A percentile compares a stretch with the other conserved stretches of the same genome.
phyloP scores from a whole-genome alignment of 257 asterid genomes.

The Scutellaria minor region DNA sequence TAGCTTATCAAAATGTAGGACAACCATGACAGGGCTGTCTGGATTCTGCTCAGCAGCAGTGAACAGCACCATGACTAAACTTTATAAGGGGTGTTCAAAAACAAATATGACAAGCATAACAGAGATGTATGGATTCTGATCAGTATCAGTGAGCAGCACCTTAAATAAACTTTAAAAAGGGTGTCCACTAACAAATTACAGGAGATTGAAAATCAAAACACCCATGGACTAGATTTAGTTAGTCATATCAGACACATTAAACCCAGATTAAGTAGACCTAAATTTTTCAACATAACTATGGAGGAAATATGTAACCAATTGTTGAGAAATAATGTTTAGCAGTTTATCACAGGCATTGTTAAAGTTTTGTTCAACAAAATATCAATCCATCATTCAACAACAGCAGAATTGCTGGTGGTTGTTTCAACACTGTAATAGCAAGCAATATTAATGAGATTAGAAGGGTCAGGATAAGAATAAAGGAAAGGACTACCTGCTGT shows the following conservation, averaged over 20 bases:
- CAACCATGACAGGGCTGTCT: too few species aligned
- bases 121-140: too few species aligned
- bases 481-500: slow-evolving; percentile 62
- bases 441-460: slow-evolving; percentile 18
- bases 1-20: too few species aligned
- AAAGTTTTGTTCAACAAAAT: slow-evolving; percentile 18
- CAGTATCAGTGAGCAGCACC: background rate
- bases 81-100: too few species aligned
- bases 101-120: too few species aligned
- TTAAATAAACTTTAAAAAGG: background rate
- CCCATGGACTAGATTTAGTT: background rate
- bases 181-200: background rate
- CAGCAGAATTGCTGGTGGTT: slow-evolving; percentile 25
- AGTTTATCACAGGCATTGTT: slow-evolving; percentile 1
- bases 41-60: too few species aligned
- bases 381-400: background rate
- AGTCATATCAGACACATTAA: background rate
- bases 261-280: slow-evolving; percentile 11
- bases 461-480: slow-evolving; percentile 25
- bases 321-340: background rate
- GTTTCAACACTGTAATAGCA: slow-evolving; percentile 22
- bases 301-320: background rate
- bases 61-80: too few species aligned
- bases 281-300: slow-evolving; percentile 13
- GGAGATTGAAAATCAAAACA: background rate